Conservation (phyloP, 345 rosid genomes). For the Cardamine chenopodiifolia region DNA sequence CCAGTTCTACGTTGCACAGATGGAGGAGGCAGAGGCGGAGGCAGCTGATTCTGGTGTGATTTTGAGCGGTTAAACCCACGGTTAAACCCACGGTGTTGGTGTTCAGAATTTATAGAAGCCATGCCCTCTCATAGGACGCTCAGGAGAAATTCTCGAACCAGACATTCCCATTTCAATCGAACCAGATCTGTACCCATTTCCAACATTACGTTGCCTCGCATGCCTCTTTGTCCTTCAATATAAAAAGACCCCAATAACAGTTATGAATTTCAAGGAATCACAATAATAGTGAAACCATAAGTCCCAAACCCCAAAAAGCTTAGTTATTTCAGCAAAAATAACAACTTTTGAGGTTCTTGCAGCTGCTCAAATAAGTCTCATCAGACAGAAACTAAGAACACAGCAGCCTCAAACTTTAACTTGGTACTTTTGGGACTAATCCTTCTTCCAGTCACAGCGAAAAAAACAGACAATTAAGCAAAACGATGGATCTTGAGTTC, state of each 20-base stretch:
- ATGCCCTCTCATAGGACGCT: conserved; percentile 72
- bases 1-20: conserved; percentile 52
- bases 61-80: conserved; percentile 79
- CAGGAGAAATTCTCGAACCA: conserved; percentile 61
- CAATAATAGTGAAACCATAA: neutral
- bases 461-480: neutral
- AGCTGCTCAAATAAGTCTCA: neutral
- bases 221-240: conserved; percentile 59
- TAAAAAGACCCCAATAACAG: neutral
- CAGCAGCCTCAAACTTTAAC: conserved; percentile 4
- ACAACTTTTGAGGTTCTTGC: conserved; percentile 2
- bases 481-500: conserved; percentile 38
- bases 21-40: conserved; percentile 50
- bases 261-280: conserved; percentile 13
- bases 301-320: neutral
- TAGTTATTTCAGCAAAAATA: neutral
- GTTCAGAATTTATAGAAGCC: conserved; percentile 75
- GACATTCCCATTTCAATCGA: conserved; percentile 68
- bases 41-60: conserved; percentile 50
- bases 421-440: neutral
- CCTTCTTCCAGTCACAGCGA: conserved; percentile 26
- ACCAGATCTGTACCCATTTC: conserved; percentile 83
- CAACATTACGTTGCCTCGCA: conserved; percentile 82
- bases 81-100: conserved; percentile 60
- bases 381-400: neutral